phyloP scores from a whole-genome alignment of 108 stramenopile genomes.

The Skeletonema potamos region DNA sequence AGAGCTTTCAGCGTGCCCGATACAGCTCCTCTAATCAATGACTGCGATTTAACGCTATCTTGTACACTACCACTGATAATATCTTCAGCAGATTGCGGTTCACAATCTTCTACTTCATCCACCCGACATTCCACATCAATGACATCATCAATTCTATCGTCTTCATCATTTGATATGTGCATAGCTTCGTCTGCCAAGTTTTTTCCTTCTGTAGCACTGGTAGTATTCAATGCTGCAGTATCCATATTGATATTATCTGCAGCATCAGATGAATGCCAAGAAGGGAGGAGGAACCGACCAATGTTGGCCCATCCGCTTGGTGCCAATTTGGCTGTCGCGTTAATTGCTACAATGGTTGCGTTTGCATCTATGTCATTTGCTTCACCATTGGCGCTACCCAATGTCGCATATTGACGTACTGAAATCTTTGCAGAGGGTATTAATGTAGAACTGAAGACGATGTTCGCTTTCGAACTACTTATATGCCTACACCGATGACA shows the following conservation, averaged over 20 bases:
- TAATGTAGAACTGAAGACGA: not conserved
- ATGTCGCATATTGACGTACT: not conserved
- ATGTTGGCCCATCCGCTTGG: constrained; percentile 26
- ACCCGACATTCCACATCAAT: constrained; percentile 22
- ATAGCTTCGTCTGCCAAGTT: constrained; percentile 1
- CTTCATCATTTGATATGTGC: not conserved
- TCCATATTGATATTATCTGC: constrained; percentile 1
- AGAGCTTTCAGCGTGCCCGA: not conserved
- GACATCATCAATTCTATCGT: not conserved
- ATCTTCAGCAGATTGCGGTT: not conserved
- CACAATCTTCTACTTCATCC: not conserved
- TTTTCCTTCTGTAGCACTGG: not conserved
- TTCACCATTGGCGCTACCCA: not conserved
- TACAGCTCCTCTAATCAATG: not conserved
- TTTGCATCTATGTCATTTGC: not conserved
- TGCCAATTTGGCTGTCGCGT: not conserved
- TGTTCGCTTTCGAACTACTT: not conserved
- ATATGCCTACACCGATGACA: not conserved
- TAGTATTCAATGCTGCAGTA: constrained; percentile 5
- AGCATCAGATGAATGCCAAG: constrained; percentile 1
- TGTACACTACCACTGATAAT: not conserved
- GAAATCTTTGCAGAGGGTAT: not conserved
- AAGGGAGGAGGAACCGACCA: constrained; percentile 17
- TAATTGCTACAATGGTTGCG: not conserved
- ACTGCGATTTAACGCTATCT: not conserved